Evolutionary conservation across 176 grass and related monocot genomes (phyloP).

Genomic region (Zoysia pacifica): DNA sequence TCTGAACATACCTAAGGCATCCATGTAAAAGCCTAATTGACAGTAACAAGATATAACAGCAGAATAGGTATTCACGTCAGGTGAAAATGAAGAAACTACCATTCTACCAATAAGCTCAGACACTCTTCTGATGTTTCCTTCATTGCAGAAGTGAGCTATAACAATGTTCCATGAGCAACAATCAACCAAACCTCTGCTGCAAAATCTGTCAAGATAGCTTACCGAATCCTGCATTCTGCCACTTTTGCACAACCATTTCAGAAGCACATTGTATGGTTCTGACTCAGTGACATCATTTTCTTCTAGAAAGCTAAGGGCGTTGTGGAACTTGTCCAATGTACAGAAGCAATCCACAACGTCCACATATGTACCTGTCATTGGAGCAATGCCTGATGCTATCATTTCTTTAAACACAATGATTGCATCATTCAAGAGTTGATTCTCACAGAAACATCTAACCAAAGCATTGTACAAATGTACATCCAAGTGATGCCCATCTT

Average conservation of each 20-base stretch:
- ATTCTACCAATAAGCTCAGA: constrained; percentile 63
- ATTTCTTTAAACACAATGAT: constrained; percentile 48
- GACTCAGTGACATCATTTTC: constrained; percentile 40
- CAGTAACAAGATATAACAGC: constrained; percentile 65
- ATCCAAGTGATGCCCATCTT: constrained; percentile 31
- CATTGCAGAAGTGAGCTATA: constrained; percentile 43
- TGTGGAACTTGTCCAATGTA: constrained; percentile 36
- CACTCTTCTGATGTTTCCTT: constrained; percentile 50
- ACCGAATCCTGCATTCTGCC: constrained; percentile 39
- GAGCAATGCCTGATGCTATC: constrained; percentile 37
- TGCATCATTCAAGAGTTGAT: constrained; percentile 44
- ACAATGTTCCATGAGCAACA: constrained; percentile 53
- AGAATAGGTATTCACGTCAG: constrained; percentile 53
- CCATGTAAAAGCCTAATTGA: constrained; percentile 33
- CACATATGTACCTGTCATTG: constrained; percentile 32
- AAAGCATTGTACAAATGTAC: constrained; percentile 34
- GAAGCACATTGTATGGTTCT: constrained; percentile 58
- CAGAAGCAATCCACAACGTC: constrained; percentile 52
- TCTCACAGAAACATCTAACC: constrained; percentile 51
- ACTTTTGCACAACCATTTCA: constrained; percentile 43
- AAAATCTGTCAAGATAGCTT: constrained; percentile 45
- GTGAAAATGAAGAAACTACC: constrained; percentile 56
- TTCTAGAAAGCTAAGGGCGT: constrained; percentile 55
- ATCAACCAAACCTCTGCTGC: constrained; percentile 33
- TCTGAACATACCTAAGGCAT: constrained; percentile 53